Base-by-base conservation (phyloP, 495 filamentous ascomycete genomes). In the Choiromyces venosus region DNA sequence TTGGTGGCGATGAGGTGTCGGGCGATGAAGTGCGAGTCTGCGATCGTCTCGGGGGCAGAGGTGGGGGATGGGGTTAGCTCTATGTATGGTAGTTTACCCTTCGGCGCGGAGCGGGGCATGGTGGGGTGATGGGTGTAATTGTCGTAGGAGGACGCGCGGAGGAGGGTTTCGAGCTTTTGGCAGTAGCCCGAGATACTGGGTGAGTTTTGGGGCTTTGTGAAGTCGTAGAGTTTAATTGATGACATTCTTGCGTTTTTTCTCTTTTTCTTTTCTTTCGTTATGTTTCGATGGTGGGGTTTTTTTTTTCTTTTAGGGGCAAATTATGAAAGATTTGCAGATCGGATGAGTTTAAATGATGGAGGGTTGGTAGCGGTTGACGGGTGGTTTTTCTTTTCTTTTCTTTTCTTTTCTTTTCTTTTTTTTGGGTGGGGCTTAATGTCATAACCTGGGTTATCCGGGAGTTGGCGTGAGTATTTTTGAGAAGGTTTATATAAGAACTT, bases 11-110 rank as follows among this genome's bases (percentile, higher is more conserved):
- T n/a, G 42, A 78, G 76, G 33, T 69, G 56, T 7, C 67, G 68
- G 33, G 64, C 33, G 42, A 79, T 79, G 16, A 79, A 70, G 68
- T 78, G 75, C 14, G 73, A 65, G 68, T 79, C 77, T 6, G 76
- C 52, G 2, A 75, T 37, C 0, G 36, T 69, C 18, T 75, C 52
- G 8, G 25, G 66, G 5, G 65, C 21, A 36, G 35, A 36, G n/a
- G 66, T 37, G n/a, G 66, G 38, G 37, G 39, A 2, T 52, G 44
- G 44, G 37, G 46, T 74, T n/a, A 72, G n/a, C 9, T 76, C 71
- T 37, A 79, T 70, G 61, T 74, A 79, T 9, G 75, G 76, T 29
- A 78, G 68, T 25, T 79, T 79, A 18, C 68, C 65, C 16, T 72
- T 78, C 0, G 77, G 77, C 19, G 76, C 74, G 3, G 44, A 68